A percentile compares a stretch with the other conserved stretches of the same genome.
These are phyloP conservation scores for Fusarium oligoseptatum DNA, from an alignment of 2,329 filamentous ascomycete genomes.

Conservation along the genomic window DNA sequence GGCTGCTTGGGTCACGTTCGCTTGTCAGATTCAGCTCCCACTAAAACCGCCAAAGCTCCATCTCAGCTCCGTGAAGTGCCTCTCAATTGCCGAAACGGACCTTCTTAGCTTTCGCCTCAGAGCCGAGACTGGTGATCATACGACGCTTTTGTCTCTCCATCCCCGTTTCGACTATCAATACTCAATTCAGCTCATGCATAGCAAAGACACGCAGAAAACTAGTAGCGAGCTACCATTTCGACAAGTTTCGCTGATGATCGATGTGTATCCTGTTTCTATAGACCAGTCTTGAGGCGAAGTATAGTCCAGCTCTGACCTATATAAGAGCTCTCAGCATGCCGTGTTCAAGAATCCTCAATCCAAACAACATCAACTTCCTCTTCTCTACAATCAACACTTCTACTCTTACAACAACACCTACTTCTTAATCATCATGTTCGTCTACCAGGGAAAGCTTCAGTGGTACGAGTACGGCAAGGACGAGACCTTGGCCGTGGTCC, in stretches of 20 bases:
- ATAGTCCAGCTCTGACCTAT: not conserved
- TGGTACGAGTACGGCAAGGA: conserved; percentile 33
- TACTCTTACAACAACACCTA: not conserved
- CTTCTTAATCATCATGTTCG: conserved; percentile 22
- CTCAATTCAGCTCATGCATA: not conserved
- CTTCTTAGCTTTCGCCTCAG: not conserved
- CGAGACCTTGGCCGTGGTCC: conserved; percentile 34
- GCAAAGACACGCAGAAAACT: not conserved
- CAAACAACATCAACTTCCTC: not conserved
- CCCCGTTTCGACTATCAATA: not conserved
- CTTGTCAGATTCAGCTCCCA: not conserved
- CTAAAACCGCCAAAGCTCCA: not conserved
- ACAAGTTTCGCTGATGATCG: not conserved
- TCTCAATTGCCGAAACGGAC: not conserved
- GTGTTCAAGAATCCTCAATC: not conserved
- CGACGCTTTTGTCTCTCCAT: not conserved
- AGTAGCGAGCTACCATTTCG: not conserved
- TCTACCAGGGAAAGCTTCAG: conserved; percentile 39
- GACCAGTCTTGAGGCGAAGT: not conserved
- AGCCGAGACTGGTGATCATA: not conserved
- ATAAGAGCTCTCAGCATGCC: not conserved
- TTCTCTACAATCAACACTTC: not conserved
- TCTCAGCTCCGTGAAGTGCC: not conserved
- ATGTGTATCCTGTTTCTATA: not conserved
- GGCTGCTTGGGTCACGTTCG: not conserved